These are phyloP conservation scores for Aegle marmelos DNA, from an alignment of 345 rosid species.

Conservation along the genomic window DNA sequence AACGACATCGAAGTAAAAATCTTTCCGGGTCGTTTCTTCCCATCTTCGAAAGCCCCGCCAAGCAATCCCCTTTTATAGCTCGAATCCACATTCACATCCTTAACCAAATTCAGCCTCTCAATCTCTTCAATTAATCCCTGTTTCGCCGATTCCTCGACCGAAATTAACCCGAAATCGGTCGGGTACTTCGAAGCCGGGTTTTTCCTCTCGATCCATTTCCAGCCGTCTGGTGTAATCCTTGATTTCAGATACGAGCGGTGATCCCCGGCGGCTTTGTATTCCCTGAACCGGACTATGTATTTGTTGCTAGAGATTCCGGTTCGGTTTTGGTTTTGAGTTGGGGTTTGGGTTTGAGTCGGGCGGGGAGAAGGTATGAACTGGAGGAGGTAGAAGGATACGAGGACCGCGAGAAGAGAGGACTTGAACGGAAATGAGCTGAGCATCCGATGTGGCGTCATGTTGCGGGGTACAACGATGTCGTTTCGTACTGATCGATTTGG, in stretches of 20 bases:
- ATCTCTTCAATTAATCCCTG: constrained; percentile 52
- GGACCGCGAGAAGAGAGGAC: constrained; percentile 20
- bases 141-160: constrained; percentile 49
- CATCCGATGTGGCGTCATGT: constrained; percentile 11
- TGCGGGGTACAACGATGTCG: not conserved
- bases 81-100: constrained; percentile 73
- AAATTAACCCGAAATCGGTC: constrained; percentile 79
- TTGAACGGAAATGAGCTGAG: constrained; percentile 20
- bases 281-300: constrained; percentile 79
- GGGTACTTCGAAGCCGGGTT: constrained; percentile 74
- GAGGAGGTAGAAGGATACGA: constrained; percentile 38
- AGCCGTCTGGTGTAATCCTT: constrained; percentile 48
- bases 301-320: constrained; percentile 18
- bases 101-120: constrained; percentile 57
- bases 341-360: constrained; percentile 22
- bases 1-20: constrained; percentile 86
- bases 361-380: constrained; percentile 29
- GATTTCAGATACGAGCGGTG: constrained; percentile 63
- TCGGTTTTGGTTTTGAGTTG: constrained; percentile 18
- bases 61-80: constrained; percentile 66
- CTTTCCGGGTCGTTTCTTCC: constrained; percentile 83
- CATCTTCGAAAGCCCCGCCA: constrained; percentile 55
- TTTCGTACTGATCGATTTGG: constrained; percentile 18
- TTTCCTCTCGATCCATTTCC: constrained; percentile 86
- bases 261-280: constrained; percentile 49